Evolutionary conservation across 2,329 filamentous ascomycete species (phyloP).

Genomic region (Monilinia fructicola): DNA sequence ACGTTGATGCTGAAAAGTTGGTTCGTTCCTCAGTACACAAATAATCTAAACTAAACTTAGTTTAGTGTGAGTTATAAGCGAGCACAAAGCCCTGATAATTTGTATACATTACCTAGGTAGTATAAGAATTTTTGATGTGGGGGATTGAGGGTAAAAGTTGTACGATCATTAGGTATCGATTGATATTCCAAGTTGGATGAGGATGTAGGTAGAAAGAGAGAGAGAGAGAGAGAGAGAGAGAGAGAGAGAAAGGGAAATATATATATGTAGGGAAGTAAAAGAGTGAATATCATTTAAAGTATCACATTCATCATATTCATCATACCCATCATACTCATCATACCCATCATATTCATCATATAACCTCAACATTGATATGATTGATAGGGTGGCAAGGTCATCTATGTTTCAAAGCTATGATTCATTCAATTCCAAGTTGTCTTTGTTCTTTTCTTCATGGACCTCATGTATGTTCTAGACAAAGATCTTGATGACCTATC

Average conservation of each 20-base stretch:
- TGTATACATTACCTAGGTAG: no score
- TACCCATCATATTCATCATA: no score
- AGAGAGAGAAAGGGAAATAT: no score
- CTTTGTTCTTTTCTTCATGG: constrained; percentile 10
- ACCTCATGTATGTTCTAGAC: neutral
- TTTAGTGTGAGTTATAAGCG: constrained; percentile 21
- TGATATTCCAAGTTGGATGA: no score
- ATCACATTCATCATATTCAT: neutral
- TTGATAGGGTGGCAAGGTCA: neutral
- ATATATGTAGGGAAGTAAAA: neutral
- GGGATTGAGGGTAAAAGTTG: neutral
- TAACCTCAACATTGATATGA: neutral
- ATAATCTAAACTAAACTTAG: constrained; percentile 22
- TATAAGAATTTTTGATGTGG: constrained; percentile 4
- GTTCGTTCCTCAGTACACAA: constrained; percentile 22
- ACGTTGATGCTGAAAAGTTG: constrained; percentile 23
- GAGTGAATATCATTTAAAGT: neutral
- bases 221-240: no score
- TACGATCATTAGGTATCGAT: neutral
- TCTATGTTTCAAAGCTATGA: constrained; percentile 2
- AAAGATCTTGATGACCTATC: neutral
- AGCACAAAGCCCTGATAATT: constrained; percentile 3
- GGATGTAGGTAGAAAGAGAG: no score
- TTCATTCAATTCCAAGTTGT: constrained; percentile 7
- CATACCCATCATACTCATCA: no score